Evolutionary conservation across 257 asterid species (phyloP).

Genomic region (Voacanga thouarsii): DNA sequence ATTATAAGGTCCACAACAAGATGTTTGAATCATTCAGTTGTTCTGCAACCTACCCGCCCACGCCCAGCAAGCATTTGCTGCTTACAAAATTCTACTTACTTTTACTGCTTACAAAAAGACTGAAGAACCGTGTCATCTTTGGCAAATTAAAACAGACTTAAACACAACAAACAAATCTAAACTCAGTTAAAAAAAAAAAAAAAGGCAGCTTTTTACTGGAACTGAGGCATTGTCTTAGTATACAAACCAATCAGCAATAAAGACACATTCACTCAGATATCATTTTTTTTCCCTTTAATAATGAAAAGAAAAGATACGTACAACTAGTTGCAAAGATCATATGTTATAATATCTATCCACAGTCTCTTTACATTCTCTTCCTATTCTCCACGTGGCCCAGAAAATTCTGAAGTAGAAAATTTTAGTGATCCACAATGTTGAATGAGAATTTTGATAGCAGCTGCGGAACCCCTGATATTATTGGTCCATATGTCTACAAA

Average conservation of each 20-base stretch:
- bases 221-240: not conserved
- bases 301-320: not conserved
- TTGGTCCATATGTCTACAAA: slow-evolving; percentile 64
- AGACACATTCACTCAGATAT: not conserved
- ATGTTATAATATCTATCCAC: not conserved
- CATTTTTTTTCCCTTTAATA: not conserved
- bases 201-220: not conserved
- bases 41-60: no score
- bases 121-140: no score
- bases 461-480: slow-evolving; percentile 69
- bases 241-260: not conserved
- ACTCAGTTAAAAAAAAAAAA: not conserved
- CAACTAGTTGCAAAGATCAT: not conserved
- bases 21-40: no score
- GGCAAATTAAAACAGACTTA: no score
- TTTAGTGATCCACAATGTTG: slow-evolving; percentile 44
- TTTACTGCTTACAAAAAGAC: no score
- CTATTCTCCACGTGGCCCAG: not conserved
- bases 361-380: not conserved
- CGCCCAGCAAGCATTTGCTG: no score
- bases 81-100: no score
- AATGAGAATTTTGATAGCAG: slow-evolving; percentile 77
- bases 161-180: not conserved
- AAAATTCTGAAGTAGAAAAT: not conserved
- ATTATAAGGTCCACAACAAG: no score